Percentiles rank a stretch among this genome's conserved stretches.
These are phyloP conservation scores for Ascomycota sp. DNA, from an alignment of 2,329 filamentous ascomycete genomes.

Conservation along the genomic window DNA sequence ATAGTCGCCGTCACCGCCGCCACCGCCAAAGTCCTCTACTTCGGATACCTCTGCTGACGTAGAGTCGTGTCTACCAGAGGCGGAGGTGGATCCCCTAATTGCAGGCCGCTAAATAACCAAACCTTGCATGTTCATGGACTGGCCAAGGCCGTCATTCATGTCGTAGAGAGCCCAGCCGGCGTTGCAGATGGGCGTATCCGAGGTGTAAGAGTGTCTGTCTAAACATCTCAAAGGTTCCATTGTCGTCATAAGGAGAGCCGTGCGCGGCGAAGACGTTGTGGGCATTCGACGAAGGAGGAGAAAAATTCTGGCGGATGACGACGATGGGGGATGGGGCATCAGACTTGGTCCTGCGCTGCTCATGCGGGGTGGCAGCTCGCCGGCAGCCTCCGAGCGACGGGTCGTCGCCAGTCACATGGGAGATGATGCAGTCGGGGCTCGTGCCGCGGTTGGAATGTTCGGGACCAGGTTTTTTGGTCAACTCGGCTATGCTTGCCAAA, in stretches of 20 bases:
- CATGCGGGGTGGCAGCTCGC: conserved; percentile 17
- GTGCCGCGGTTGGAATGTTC: conserved; percentile 38
- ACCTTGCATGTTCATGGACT: conserved; percentile 23
- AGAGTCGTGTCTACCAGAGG: conserved; percentile 35
- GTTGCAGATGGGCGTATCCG: conserved; percentile 39
- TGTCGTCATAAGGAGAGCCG: conserved; percentile 21
- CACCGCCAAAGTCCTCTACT: conserved; percentile 38
- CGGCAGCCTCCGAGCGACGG: conserved; percentile 12
- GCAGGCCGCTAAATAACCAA: too few relatives aligned
- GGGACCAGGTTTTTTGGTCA: conserved; percentile 39
- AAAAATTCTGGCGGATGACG: too few relatives aligned
- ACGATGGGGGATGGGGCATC: conserved; percentile 39
- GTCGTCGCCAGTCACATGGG: conserved; percentile 15
- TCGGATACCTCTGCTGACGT: conserved; percentile 49
- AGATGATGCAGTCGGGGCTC: conserved; percentile 19
- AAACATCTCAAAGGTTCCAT: conserved; percentile 30
- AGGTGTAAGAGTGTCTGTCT: conserved; percentile 20
- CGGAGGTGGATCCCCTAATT: conserved; percentile 33
- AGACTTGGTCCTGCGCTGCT: conserved; percentile 35
- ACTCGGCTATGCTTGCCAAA: conserved; percentile 42
- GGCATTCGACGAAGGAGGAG: too few relatives aligned
- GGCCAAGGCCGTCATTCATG: conserved; percentile 24
- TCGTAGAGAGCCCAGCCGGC: conserved; percentile 33
- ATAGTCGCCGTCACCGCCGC: conserved; percentile 26
- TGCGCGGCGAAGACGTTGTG: too few relatives aligned